Evolutionary conservation across 768 basidiomycete species (phyloP), one percentile per base, ranked within the genome.

Genomic region (Polyporus arcularius): DNA sequence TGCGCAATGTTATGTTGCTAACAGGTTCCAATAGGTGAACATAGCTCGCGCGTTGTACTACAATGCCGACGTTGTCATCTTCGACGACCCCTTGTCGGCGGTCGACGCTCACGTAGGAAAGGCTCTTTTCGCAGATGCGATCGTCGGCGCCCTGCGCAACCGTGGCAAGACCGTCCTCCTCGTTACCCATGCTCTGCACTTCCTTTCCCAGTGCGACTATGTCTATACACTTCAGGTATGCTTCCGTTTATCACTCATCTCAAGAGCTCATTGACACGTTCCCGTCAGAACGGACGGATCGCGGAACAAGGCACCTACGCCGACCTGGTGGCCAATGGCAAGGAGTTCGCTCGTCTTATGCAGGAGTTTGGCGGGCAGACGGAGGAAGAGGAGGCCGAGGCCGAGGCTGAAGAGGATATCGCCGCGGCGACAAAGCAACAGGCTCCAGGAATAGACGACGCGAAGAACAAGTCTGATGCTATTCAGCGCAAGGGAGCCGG

Each of bases 101-200:
- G 86, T 90, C 53, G 89, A 90, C 67, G 87, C 88, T 1, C 88
- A 92, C 65, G 89, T 92, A 52, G 88, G 87, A 1, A 83, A 84
- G 66, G 77, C 83, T 9, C 77, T 92, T 1, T 90, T 92, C 70
- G 77, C 83, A 46, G 79, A 84, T 55, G 88, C 85, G n/a, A 85
- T 90, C 66, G 63, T 85, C 10, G 76, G 77, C 12, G 74, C 74
- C 0, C 78, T 84, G 1, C 74, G 77, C 21, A 68, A 66, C 38
- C 69, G 67, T 62, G 82, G 82, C 39, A 80, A 82, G 70, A 83
- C 83, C 0, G 79, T 83, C 53, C 72, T 85, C 28, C 72, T 85
- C 11, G 84, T 85, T 51, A 85, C 84, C 0, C 83, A 85, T 60
- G 82, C 82, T 0, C 69, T 84, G 7, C 83, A 85, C 66, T 82